Evolutionary conservation across 805 yeast genomes (phyloP).

Genomic region (Ogataea trehaloabstinens): DNA sequence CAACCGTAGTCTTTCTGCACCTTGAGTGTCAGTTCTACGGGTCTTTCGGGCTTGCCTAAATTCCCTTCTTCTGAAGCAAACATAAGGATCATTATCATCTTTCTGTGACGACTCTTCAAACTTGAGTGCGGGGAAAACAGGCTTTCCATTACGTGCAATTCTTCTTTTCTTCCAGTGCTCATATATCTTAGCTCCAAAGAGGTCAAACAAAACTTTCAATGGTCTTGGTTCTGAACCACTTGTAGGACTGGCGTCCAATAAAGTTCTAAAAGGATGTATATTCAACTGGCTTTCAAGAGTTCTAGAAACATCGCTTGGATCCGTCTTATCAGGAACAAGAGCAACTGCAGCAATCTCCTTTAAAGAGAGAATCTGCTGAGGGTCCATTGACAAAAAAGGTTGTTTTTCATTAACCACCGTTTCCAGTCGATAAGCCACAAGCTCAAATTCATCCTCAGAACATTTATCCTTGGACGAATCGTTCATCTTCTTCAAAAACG

Average conservation of each 20-base stretch:
- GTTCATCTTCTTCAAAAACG: slow-evolving; percentile 50
- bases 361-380: slow-evolving; percentile 66
- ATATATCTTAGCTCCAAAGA: slow-evolving; percentile 68
- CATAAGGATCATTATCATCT: slow-evolving; percentile 92
- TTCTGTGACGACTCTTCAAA: slow-evolving; percentile 80
- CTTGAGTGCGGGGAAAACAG: slow-evolving; percentile 71
- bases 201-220: slow-evolving; percentile 45
- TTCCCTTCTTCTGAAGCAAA: slow-evolving; percentile 93
- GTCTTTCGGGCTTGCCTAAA: slow-evolving; percentile 95
- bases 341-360: slow-evolving; percentile 63
- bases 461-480: slow-evolving; percentile 41
- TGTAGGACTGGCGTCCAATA: slow-evolving; percentile 49
- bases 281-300: slow-evolving; percentile 55
- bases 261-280: slow-evolving; percentile 55
- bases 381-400: slow-evolving; percentile 86
- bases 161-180: slow-evolving; percentile 81
- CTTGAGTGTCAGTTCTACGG: slow-evolving; percentile 87
- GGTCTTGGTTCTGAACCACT: slow-evolving; percentile 41
- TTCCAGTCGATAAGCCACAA: slow-evolving; percentile 72
- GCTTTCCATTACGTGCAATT: slow-evolving; percentile 63
- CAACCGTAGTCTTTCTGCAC: slow-evolving; percentile 75
- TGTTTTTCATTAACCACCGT: slow-evolving; percentile 73
- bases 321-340: slow-evolving; percentile 41
- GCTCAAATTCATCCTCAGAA: slow-evolving; percentile 84
- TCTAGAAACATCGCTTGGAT: slow-evolving; percentile 57